Base-by-base conservation (phyloP, 179 eudicot genomes). In the Drosera spatulata region DNA sequence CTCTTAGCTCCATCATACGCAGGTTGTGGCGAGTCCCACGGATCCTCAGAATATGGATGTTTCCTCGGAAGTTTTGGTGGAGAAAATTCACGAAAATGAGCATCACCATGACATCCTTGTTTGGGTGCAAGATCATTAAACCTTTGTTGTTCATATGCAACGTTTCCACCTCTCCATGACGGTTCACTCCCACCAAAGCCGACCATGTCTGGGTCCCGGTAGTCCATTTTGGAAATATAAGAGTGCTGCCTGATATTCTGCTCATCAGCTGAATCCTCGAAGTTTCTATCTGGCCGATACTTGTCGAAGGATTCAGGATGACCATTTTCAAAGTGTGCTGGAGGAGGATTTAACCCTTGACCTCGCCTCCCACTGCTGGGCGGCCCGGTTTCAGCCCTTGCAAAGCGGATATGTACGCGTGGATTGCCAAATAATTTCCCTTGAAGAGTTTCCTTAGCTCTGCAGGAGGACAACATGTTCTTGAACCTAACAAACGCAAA, bases 341-440 rank as follows among this genome's bases (percentile, higher is more conserved):
- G 43, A 65, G 94, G 80, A 72, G 60, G 71, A n/a, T n/a, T n/a
- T n/a, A n/a, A n/a, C n/a, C n/a, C n/a, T n/a, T n/a, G n/a, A n/a
- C n/a, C n/a, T n/a, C n/a, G 73, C 70, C 81, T 74, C 53, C 82
- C 88, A 59, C 70, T 66, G 71, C 60, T 74, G 40, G 89, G 74
- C 7, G 79, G 51, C 48, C 85, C 85, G 61, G 75, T 62, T 39
- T 85, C 96, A 62, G 61, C 73, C 80, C 68, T 79, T 39, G 96
- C 82, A 66, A 88, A 88, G 64, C 81, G 69, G 9, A 88, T 85
- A 66, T 80, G 87, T 50, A 88, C 94, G 22, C 90, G 89, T 15
- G 96, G 96, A 76, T 83, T 86, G 53, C 83, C 94, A 71, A 88
- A 88, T 60, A 88, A 62, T 64, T 80, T 85, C 13, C 96, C 96